These are phyloP conservation scores for Paramecium primaurelia DNA, from an alignment of 73 alveolate species.

Conservation along the genomic window DNA sequence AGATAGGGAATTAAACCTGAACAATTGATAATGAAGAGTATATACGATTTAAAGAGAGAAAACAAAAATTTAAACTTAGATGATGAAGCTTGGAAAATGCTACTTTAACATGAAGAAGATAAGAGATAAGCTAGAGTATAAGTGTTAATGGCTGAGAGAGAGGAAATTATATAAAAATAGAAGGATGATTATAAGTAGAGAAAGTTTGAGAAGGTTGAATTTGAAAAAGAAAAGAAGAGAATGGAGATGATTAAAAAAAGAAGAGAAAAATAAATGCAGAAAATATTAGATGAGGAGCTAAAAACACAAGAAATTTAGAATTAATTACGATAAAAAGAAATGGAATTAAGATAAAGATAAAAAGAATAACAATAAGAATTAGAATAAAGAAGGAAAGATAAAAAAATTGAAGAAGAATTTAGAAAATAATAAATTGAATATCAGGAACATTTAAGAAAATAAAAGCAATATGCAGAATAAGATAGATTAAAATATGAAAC, in stretches of 20 bases:
- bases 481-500: background rate
- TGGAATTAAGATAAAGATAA: background rate
- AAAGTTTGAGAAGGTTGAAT: background rate
- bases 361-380: background rate
- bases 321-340: constrained; percentile 30
- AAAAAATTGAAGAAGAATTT: background rate
- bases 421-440: background rate
- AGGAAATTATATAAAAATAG: background rate
- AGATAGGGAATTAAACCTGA: constrained; percentile 64
- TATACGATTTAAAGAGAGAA: constrained; percentile 55
- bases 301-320: background rate
- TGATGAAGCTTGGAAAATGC: constrained; percentile 36
- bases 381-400: constrained; percentile 38
- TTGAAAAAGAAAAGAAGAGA: background rate
- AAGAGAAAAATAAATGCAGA: constrained; percentile 28
- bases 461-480: background rate
- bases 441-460: background rate
- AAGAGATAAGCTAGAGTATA: constrained; percentile 55
- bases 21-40: constrained; percentile 46
- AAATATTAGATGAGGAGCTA: constrained; percentile 23
- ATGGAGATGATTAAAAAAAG: background rate
- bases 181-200: background rate
- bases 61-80: constrained; percentile 36
- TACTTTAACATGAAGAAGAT: constrained; percentile 40
- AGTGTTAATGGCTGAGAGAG: constrained; percentile 41